phyloP scores from a whole-genome alignment of 371 early-diverging fungal species.

The Mucor lusitanicus region DNA sequence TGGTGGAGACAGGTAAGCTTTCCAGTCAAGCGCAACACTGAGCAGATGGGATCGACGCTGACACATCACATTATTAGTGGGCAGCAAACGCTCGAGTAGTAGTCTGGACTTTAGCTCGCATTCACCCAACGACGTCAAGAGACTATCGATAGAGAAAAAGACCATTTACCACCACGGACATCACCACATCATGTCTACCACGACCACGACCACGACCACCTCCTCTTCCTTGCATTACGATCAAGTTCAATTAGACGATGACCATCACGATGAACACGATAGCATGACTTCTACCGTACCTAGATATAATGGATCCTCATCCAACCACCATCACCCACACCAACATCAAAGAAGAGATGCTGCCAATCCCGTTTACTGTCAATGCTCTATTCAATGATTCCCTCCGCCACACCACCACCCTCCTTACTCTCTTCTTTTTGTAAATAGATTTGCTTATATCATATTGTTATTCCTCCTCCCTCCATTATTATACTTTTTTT shows the following conservation, averaged over 20 bases:
- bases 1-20: constrained; percentile 11
- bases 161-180: not conserved
- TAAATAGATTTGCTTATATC: constrained; percentile 2
- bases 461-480: not conserved
- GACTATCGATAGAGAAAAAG: not conserved
- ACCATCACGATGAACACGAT: not conserved
- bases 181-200: not conserved
- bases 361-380: constrained; percentile 1
- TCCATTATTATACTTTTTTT: not conserved
- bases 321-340: not conserved
- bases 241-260: not conserved
- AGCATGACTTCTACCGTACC: not conserved
- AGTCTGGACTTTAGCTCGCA: not conserved
- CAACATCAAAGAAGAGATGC: constrained; percentile 1
- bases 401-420: too few species aligned
- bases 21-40: too few species aligned
- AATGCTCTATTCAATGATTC: constrained; percentile 1
- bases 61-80: not conserved
- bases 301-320: not conserved
- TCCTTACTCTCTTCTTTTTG: not conserved
- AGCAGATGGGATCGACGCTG: not conserved
- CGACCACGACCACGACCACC: not conserved
- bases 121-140: not conserved
- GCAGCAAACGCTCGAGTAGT: not conserved
- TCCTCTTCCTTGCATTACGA: not conserved